phyloP scores from a whole-genome alignment of 1,139 yeast genomes.

The Debaryomyces fabryi region DNA sequence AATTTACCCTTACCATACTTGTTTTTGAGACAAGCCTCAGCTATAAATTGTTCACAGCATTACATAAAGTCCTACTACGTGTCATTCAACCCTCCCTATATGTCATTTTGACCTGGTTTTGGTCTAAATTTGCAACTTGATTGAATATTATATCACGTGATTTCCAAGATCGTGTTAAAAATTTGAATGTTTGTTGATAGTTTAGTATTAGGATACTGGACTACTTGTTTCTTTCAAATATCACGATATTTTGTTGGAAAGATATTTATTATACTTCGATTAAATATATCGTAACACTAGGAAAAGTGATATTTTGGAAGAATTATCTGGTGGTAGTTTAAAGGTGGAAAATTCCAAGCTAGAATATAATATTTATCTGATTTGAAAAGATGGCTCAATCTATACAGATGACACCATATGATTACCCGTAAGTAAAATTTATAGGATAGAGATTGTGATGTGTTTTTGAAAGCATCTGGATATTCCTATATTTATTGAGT shows the following conservation, averaged over 20 bases:
- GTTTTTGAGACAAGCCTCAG: background rate
- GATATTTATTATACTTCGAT: background rate
- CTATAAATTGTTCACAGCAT: no score
- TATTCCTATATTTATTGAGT: background rate
- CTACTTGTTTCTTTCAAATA: background rate
- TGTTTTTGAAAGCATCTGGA: background rate
- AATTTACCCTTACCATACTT: no score
- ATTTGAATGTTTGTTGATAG: slow-evolving; percentile 2
- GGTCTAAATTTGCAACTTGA: background rate
- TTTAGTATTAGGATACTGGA: background rate
- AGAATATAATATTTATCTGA: background rate
- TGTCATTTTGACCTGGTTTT: background rate
- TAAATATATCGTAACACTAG: background rate
- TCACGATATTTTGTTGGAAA: background rate
- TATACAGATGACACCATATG: slow-evolving; percentile 14
- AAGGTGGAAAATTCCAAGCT: background rate
- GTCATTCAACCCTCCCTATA: background rate
- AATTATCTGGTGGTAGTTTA: background rate
- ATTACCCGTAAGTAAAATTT: slow-evolving; percentile 10
- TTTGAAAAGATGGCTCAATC: slow-evolving; percentile 7
- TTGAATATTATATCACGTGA: background rate
- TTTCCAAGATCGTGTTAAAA: background rate
- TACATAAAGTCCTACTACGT: no score
- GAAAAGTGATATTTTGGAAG: background rate
- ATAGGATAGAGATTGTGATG: background rate